A percentile compares a stretch with the other conserved stretches of the same genome.
Evolutionary conservation across 805 yeast species (phyloP).

Genomic region (Brettanomyces anomalus): DNA sequence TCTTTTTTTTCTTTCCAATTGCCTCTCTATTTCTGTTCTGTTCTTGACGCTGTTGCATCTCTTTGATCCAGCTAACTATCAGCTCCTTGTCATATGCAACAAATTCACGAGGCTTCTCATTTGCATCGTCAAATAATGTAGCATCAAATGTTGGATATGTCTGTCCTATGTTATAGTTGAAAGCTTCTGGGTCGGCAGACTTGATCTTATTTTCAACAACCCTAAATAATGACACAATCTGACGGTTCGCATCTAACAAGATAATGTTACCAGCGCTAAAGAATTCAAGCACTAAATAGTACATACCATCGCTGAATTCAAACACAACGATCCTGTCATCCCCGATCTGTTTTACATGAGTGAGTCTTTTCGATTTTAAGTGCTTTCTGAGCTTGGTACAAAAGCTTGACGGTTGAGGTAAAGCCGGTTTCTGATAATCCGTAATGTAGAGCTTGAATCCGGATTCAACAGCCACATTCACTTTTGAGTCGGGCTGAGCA

Average conservation of each 20-base stretch:
- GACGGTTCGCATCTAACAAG: constrained; percentile 57
- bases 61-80: constrained; percentile 31
- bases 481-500: constrained; percentile 74
- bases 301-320: constrained; percentile 75
- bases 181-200: constrained; percentile 45
- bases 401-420: constrained; percentile 77
- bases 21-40: neutral
- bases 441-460: constrained; percentile 79
- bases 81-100: constrained; percentile 23
- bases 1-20: constrained; percentile 12
- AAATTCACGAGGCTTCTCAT: neutral
- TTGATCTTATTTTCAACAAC: constrained; percentile 48
- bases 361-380: constrained; percentile 68
- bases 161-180: constrained; percentile 65
- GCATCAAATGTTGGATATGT: constrained; percentile 53
- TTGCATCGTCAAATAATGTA: constrained; percentile 28
- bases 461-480: constrained; percentile 68
- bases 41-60: constrained; percentile 21
- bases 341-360: constrained; percentile 63
- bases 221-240: constrained; percentile 68
- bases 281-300: constrained; percentile 76
- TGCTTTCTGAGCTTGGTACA: constrained; percentile 82
- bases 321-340: constrained; percentile 79
- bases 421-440: constrained; percentile 70
- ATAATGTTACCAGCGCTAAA: constrained; percentile 92